Conservation (phyloP, 2,329 filamentous ascomycete genomes). For the Cephalotrichum gorgonifer region DNA sequence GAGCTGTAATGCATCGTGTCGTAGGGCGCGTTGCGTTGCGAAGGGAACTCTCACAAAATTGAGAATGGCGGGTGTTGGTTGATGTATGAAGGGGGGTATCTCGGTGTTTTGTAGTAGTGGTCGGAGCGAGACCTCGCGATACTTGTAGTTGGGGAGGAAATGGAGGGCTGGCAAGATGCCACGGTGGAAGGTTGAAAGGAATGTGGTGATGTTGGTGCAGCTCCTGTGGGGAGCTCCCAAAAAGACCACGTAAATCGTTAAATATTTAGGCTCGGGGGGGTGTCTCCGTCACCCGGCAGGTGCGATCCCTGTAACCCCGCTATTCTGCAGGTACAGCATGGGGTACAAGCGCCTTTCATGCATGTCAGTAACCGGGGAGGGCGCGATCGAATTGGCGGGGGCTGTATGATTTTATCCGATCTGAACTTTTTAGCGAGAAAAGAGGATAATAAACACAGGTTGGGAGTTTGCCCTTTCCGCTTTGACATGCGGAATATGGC, state of each 20-base stretch:
- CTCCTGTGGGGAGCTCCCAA: constrained; percentile 1
- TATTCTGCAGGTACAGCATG: neutral
- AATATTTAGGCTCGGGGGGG: neutral
- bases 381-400: no score
- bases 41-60: neutral
- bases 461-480: no score
- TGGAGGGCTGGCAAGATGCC: constrained; percentile 25
- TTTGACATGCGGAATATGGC: no score
- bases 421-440: no score
- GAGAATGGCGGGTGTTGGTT: neutral
- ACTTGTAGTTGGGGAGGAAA: neutral
- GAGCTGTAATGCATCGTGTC: constrained; percentile 42
- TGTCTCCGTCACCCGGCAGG: neutral
- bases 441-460: no score
- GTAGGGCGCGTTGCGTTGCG: neutral
- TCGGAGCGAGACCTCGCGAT: no score
- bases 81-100: neutral
- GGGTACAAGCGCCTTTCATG: no score
- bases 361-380: no score
- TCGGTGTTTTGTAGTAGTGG: neutral
- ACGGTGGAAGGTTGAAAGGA: constrained; percentile 24
- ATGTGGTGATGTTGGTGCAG: neutral
- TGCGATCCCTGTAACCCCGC: neutral
- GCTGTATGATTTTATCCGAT: no score
- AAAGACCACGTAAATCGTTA: constrained; percentile 3